These are phyloP conservation scores for Xylaria multiplex DNA, from an alignment of 2,329 filamentous ascomycete genomes.

Conservation along the genomic window DNA sequence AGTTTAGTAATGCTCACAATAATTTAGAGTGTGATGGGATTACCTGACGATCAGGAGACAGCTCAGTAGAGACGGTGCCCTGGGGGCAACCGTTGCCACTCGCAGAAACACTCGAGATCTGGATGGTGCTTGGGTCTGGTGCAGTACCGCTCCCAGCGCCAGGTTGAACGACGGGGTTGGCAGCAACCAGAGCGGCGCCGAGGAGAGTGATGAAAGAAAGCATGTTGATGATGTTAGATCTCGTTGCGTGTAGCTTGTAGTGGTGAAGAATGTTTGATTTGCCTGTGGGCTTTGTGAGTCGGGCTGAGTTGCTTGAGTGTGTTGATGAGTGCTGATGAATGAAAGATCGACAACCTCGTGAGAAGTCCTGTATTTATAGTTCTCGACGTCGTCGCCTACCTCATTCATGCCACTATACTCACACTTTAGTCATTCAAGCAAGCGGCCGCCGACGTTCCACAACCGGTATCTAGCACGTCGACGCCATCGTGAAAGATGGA, in stretches of 20 bases:
- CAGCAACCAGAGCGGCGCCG: conserved; percentile 52
- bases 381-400: conserved; percentile 19
- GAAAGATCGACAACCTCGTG: conserved; percentile 43
- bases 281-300: conserved; percentile 16
- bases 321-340: conserved; percentile 39
- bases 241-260: not conserved
- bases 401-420: conserved; percentile 13
- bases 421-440: conserved; percentile 11
- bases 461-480: conserved; percentile 22
- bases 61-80: conserved; percentile 55
- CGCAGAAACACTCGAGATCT: conserved; percentile 53
- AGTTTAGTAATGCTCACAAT: conserved; percentile 22
- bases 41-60: conserved; percentile 56
- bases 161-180: conserved; percentile 50
- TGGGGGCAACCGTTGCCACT: conserved; percentile 59
- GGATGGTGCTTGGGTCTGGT: conserved; percentile 55
- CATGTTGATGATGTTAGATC: conserved; percentile 50
- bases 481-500: conserved; percentile 36
- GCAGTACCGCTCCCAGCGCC: conserved; percentile 45
- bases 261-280: conserved; percentile 24
- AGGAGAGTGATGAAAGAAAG: conserved; percentile 47
- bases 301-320: conserved; percentile 23
- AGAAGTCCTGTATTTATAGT: conserved; percentile 44
- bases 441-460: conserved; percentile 26
- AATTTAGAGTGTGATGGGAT: conserved; percentile 10